These are phyloP conservation scores for Diutina sp. DNA, from an alignment of 1,139 yeast genomes.

Conservation along the genomic window DNA sequence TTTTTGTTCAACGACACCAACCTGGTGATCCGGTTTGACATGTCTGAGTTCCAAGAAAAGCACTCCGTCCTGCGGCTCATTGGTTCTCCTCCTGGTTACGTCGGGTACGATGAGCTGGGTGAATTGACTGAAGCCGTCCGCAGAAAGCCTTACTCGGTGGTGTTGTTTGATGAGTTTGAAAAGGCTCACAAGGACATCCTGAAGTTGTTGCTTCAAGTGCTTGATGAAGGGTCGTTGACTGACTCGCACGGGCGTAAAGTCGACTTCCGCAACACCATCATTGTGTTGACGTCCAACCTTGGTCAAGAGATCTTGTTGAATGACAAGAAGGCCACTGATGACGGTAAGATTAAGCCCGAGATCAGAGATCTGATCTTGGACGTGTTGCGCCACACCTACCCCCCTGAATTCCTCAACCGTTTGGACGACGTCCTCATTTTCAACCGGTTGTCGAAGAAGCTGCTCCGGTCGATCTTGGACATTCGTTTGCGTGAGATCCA, in stretches of 20 bases:
- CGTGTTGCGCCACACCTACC: conserved; percentile 56
- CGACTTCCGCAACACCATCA: conserved; percentile 86
- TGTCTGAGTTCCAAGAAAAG: conserved; percentile 96
- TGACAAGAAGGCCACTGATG: conserved; percentile 33
- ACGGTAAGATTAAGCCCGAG: conserved; percentile 34
- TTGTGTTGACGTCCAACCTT: conserved; percentile 94
- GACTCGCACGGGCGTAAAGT: conserved; percentile 92
- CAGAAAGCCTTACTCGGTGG: conserved; percentile 87
- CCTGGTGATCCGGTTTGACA: conserved; percentile 82
- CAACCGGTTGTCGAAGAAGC: conserved; percentile 69
- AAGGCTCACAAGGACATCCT: conserved; percentile 94
- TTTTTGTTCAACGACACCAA: conserved; percentile 81
- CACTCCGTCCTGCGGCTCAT: conserved; percentile 81
- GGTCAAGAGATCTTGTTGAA: conserved; percentile 80
- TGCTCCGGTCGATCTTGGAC: conserved; percentile 69
- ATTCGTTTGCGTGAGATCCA: conserved; percentile 72
- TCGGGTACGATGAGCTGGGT: conserved; percentile 91
- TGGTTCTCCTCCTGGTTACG: conserved; percentile 98
- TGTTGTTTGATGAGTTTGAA: conserved; percentile 90
- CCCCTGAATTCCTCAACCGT: conserved; percentile 92
- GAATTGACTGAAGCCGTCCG: conserved; percentile 93
- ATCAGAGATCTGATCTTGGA: conserved; percentile 50
- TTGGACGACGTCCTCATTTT: conserved; percentile 84
- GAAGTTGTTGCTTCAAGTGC: conserved; percentile 75
- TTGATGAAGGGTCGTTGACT: conserved; percentile 89